These are phyloP conservation scores for Ambrosiella xylebori DNA, from an alignment of 2,329 filamentous ascomycete species.

Conservation along the genomic window DNA sequence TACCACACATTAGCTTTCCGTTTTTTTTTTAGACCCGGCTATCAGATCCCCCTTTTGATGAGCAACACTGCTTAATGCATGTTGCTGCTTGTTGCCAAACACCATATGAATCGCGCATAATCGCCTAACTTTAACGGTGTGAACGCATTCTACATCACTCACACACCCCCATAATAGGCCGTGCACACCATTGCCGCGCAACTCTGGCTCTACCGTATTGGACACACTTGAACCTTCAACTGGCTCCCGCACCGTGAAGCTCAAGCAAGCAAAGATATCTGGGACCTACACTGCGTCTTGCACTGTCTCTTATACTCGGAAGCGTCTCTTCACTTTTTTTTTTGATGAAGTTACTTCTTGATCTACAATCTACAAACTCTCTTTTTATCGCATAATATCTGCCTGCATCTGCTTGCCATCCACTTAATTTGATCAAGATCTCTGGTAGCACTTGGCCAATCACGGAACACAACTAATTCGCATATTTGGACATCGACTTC, in stretches of 20 bases:
- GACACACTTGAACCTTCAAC: background rate
- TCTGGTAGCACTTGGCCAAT: too few relatives aligned
- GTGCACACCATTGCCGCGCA: conserved; percentile 3
- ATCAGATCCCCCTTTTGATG: background rate
- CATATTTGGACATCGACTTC: too few relatives aligned
- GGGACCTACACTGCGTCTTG: background rate
- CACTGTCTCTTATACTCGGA: background rate
- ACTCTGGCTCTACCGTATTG: conserved; percentile 5
- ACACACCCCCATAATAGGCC: background rate
- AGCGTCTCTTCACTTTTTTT: background rate
- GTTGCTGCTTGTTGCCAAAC: background rate
- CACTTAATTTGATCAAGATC: background rate
- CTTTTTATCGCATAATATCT: background rate
- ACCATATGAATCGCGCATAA: background rate
- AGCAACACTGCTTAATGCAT: background rate
- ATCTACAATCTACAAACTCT: background rate
- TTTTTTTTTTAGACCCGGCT: background rate
- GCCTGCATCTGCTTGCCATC: background rate
- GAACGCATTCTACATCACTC: background rate
- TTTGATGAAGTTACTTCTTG: background rate
- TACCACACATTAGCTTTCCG: background rate
- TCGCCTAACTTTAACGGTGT: background rate
- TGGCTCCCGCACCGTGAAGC: background rate
- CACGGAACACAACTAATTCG: too few relatives aligned
- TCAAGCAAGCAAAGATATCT: background rate